These are phyloP conservation scores for Aspergillus affinis DNA, from an alignment of 495 filamentous ascomycete species.

Conservation along the genomic window DNA sequence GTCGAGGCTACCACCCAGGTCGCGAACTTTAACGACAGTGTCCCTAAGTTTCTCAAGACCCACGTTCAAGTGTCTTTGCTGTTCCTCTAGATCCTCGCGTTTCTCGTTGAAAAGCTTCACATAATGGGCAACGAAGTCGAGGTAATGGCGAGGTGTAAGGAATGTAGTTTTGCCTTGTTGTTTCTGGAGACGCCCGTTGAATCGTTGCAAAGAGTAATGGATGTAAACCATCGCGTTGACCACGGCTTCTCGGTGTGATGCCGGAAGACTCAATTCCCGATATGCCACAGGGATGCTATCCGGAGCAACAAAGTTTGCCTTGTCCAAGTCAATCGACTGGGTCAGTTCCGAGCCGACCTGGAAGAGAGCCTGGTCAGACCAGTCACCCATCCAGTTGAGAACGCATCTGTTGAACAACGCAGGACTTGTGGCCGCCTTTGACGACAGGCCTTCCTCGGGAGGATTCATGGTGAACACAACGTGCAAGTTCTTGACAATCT, in stretches of 20 bases:
- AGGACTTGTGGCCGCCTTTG: constrained; percentile 94
- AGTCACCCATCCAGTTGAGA: constrained; percentile 99
- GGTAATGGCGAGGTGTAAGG: constrained; percentile 93
- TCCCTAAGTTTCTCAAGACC: constrained; percentile 97
- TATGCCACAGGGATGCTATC: constrained; percentile 92
- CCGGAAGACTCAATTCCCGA: constrained; percentile 77
- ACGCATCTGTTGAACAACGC: constrained; percentile 99
- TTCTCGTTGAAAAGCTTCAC: constrained; percentile 98
- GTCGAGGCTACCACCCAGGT: constrained; percentile 83
- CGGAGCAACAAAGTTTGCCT: constrained; percentile 78
- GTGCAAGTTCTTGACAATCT: constrained; percentile 98
- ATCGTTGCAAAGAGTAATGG: constrained; percentile 86
- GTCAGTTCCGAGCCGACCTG: constrained; percentile 96
- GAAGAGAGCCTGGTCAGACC: constrained; percentile 98
- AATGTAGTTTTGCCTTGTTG: constrained; percentile 89
- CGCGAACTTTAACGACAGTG: constrained; percentile 95
- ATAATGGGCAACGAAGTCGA: constrained; percentile 98
- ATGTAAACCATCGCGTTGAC: constrained; percentile 99
- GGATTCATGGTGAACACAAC: constrained; percentile 99
- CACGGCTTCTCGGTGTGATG: constrained; percentile 84
- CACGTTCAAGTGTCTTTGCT: constrained; percentile 96
- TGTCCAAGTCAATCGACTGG: constrained; percentile 90
- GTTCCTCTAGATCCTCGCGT: constrained; percentile 95
- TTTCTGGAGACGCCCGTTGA: constrained; percentile 85
- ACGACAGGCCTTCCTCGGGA: constrained; percentile 91